Conservation (phyloP, 2,329 filamentous ascomycete species). For the Knufia petricola region DNA sequence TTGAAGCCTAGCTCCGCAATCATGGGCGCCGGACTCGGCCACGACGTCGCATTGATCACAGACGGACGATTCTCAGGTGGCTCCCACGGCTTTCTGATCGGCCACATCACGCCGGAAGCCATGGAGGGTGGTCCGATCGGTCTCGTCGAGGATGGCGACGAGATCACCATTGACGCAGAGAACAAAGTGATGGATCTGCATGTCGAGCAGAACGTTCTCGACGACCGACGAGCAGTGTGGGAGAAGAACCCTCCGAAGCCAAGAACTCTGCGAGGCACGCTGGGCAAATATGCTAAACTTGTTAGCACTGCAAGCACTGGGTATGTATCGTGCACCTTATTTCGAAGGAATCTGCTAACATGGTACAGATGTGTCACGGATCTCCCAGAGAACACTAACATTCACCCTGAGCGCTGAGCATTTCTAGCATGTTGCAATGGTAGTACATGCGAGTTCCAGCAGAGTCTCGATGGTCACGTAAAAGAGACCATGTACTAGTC, state of each 20-base stretch:
- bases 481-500: no score
- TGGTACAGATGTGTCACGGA: conserved; percentile 1
- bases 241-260: conserved; percentile 45
- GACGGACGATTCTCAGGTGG: conserved; percentile 72
- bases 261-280: conserved; percentile 53
- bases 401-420: conserved; percentile 2
- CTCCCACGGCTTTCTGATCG: conserved; percentile 77
- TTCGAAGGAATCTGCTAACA: neutral
- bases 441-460: neutral
- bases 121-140: conserved; percentile 78
- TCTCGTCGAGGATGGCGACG: conserved; percentile 70
- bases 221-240: conserved; percentile 50
- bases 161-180: conserved; percentile 73
- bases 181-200: conserved; percentile 56
- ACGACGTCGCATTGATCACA: conserved; percentile 62
- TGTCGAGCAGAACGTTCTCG: conserved; percentile 56
- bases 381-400: conserved; percentile 7
- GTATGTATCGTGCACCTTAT: conserved; percentile 23
- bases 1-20: conserved; percentile 62
- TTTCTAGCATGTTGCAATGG: neutral
- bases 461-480: no score
- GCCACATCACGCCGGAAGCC: conserved; percentile 79
- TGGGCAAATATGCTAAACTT: conserved; percentile 57
- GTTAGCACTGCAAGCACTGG: conserved; percentile 40
- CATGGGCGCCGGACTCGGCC: conserved; percentile 62